Percentiles rank a stretch among this genome's conserved stretches.
phyloP scores from a whole-genome alignment of 495 filamentous ascomycete genomes.

The Venustampulla echinocandica region DNA sequence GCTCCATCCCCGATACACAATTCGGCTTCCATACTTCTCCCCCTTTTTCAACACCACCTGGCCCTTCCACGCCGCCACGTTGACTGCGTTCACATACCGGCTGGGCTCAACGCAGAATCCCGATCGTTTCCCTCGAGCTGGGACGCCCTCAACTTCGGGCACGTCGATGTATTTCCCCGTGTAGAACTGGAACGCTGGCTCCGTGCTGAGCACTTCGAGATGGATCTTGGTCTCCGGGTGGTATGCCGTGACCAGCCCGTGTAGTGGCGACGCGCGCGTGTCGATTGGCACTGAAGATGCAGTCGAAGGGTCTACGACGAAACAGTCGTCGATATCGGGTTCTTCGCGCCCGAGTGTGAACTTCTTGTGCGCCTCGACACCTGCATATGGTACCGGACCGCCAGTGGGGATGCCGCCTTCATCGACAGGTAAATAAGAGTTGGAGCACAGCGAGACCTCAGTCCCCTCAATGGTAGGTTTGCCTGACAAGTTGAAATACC shows the following conservation, averaged over 20 bases:
- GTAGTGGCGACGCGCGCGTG: conserved; percentile 58
- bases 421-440: conserved; percentile 67
- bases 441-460: conserved; percentile 58
- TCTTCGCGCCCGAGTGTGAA: conserved; percentile 60
- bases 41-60: conserved; percentile 75
- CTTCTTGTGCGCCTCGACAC: conserved; percentile 50
- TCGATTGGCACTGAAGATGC: conserved; percentile 60
- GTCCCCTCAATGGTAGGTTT: conserved; percentile 66
- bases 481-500: conserved; percentile 83
- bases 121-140: conserved; percentile 52
- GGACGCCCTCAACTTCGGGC: conserved; percentile 51
- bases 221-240: conserved; percentile 65
- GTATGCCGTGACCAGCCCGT: conserved; percentile 54
- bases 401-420: conserved; percentile 56
- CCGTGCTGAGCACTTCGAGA: conserved; percentile 77
- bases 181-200: conserved; percentile 96
- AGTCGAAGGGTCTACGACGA: conserved; percentile 57
- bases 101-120: conserved; percentile 90
- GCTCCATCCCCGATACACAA: conserved; percentile 75
- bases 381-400: conserved; percentile 46
- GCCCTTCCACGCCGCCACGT: conserved; percentile 65
- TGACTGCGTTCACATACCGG: conserved; percentile 80
- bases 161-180: conserved; percentile 78
- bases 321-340: conserved; percentile 84
- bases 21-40: conserved; percentile 66